phyloP scores from a whole-genome alignment of 148 eudicot genomes.

The Rhododendron ovatum region DNA sequence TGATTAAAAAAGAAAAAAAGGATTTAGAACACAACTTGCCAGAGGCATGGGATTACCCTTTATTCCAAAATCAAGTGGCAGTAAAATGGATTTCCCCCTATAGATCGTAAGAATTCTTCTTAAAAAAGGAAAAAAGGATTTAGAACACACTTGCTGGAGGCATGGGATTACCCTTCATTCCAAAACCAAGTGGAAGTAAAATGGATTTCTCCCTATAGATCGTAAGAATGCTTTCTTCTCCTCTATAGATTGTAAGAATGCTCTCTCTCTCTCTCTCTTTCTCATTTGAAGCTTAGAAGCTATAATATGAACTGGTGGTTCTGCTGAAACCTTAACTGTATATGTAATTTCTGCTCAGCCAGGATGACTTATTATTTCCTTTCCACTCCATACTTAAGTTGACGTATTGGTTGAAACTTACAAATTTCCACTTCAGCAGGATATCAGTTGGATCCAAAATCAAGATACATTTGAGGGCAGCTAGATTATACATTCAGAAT shows the following conservation, averaged over 20 bases:
- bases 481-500: neutral
- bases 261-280: neutral
- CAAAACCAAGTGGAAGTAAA: no score
- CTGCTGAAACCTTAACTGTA: neutral
- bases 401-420: neutral
- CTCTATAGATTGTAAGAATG: neutral
- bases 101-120: no score
- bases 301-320: neutral
- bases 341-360: neutral
- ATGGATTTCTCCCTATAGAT: no score
- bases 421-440: conserved; percentile 9
- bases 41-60: neutral
- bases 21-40: neutral
- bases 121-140: no score
- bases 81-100: neutral
- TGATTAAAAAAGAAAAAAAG: no score
- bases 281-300: neutral
- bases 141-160: no score
- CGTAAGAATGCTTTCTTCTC: no score
- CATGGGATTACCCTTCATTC: no score
- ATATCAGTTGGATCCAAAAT: conserved; percentile 17
- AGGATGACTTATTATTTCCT: neutral
- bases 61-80: neutral
- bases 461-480: conserved; percentile 2
- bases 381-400: no score